phyloP scores from a whole-genome alignment of 2,329 filamentous ascomycete species.

The Diaporthe vexans region DNA sequence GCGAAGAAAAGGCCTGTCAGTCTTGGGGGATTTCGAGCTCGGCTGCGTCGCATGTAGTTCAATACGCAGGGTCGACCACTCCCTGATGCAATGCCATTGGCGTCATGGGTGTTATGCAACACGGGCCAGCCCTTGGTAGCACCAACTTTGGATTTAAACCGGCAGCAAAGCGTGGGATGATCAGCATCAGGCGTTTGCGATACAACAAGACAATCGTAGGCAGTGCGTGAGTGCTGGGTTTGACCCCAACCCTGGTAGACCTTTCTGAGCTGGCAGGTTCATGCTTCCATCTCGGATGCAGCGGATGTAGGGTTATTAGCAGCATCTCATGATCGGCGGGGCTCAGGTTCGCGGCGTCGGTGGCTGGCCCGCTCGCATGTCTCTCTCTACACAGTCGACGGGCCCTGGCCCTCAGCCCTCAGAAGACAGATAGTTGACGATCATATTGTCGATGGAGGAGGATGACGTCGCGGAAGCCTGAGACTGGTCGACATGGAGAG shows the following conservation, averaged over 20 bases:
- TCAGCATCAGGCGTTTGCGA: neutral
- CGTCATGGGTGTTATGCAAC: neutral
- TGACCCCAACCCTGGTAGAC: neutral
- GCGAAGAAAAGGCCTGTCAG: neutral
- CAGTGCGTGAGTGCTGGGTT: neutral
- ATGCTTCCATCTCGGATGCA: neutral
- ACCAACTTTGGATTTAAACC: neutral
- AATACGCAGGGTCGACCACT: neutral
- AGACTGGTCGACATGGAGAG: neutral
- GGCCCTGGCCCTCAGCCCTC: too few species aligned
- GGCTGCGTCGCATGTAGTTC: neutral
- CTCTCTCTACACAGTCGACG: too few species aligned
- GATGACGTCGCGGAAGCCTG: conserved; percentile 6
- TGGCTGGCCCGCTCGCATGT: too few species aligned
- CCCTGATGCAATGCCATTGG: too few species aligned
- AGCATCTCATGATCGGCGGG: conserved; percentile 15
- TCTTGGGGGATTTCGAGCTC: neutral
- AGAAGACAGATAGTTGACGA: too few species aligned
- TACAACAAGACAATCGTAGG: neutral
- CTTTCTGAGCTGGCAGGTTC: conserved; percentile 4
- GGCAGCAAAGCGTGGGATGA: neutral
- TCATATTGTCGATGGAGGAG: neutral
- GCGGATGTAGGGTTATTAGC: conserved; percentile 2
- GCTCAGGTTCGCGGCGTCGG: too few species aligned
- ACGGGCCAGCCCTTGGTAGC: neutral